A percentile compares a stretch with the other conserved stretches of the same genome.
Evolutionary conservation across 139 green algal species (phyloP).

Genomic region (Edaphochlamys debaryana): DNA sequence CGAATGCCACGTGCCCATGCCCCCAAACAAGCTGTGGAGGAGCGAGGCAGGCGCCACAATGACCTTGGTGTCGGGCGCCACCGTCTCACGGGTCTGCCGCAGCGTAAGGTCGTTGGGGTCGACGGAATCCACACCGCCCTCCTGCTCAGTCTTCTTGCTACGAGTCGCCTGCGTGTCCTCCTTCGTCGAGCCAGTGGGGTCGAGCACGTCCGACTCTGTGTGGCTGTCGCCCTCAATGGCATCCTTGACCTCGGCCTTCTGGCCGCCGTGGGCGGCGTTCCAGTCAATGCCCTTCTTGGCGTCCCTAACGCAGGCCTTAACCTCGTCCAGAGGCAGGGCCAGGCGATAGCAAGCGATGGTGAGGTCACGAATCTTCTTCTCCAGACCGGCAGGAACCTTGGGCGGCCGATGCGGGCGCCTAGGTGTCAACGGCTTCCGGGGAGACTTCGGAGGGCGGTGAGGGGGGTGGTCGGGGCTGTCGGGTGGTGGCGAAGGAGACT

Average conservation of each 20-base stretch:
- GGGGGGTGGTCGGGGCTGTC: no score
- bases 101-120: conserved; percentile 26
- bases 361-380: no score
- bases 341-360: conserved; percentile 47
- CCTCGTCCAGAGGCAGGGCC: conserved; percentile 26
- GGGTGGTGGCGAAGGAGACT: no score
- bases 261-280: background rate
- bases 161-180: background rate
- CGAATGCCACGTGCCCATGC: conserved; percentile 35
- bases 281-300: background rate
- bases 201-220: no score
- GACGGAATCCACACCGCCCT: background rate
- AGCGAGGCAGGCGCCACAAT: no score
- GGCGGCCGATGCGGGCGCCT: no score
- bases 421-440: no score
- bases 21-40: background rate
- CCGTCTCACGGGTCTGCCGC: conserved; percentile 11
- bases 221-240: no score
- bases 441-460: no score
- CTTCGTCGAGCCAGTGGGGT: background rate
- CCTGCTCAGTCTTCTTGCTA: no score
- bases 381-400: no score
- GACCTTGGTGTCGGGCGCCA: background rate
- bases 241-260: background rate
- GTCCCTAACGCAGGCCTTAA: conserved; percentile 25